phyloP scores from a whole-genome alignment of 148 eudicot species.

The Rhododendron williamsianum region DNA sequence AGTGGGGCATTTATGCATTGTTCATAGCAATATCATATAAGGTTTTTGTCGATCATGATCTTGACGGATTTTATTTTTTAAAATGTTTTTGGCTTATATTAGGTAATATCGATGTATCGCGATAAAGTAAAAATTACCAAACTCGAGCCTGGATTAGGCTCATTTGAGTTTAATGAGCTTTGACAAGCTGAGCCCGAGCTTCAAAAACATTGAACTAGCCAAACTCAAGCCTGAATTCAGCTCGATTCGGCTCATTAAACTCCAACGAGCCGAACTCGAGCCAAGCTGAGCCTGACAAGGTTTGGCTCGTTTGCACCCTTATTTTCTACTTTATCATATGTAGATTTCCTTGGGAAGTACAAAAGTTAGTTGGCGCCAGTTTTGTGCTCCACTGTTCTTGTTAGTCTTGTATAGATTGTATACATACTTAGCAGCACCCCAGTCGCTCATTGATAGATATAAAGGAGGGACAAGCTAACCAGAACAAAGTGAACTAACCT shows the following conservation, averaged over 20 bases:
- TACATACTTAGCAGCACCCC: not conserved
- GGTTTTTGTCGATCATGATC: not conserved
- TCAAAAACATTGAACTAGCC: not conserved
- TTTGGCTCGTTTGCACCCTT: not conserved
- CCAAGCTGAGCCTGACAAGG: not conserved
- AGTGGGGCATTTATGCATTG: not conserved
- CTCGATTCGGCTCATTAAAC: not conserved
- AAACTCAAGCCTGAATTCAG: not conserved
- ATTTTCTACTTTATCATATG: not conserved
- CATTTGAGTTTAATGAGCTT: not conserved
- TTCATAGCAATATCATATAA: not conserved
- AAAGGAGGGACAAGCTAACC: not conserved
- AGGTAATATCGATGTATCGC: too few relatives aligned
- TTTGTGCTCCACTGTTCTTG: not conserved
- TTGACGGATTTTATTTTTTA: not conserved
- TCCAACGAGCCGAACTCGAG: not conserved
- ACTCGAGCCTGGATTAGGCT: not conserved
- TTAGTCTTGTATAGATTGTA: not conserved
- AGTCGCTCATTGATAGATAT: not conserved
- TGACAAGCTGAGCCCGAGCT: not conserved
- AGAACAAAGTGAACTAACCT: constrained; percentile 44
- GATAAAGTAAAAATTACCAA: not conserved
- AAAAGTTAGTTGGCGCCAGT: not conserved
- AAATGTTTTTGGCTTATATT: not conserved
- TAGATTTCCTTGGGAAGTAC: not conserved